Percentiles rank a stretch among this genome's conserved stretches.
Evolutionary conservation across 2,329 filamentous ascomycete species (phyloP).

Genomic region (Byssoonygena ceratinophila): DNA sequence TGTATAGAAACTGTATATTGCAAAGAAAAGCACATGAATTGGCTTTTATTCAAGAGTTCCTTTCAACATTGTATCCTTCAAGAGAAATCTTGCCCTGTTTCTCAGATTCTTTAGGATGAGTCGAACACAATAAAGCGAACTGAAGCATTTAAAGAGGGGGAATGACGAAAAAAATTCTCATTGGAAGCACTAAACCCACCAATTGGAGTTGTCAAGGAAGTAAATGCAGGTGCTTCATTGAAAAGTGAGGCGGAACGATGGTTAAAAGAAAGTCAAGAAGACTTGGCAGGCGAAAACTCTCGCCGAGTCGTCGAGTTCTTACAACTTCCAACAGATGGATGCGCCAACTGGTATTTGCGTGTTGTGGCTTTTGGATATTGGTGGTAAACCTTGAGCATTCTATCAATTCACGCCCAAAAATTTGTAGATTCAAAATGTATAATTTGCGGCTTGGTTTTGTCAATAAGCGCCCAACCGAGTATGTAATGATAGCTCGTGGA

Average conservation of each 20-base stretch:
- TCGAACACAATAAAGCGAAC: not conserved
- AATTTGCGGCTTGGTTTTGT: not conserved
- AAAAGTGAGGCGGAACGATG: slow-evolving; percentile 11
- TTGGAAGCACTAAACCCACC: not conserved
- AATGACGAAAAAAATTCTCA: slow-evolving; percentile 1
- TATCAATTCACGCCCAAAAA: not conserved
- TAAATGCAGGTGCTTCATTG: not conserved
- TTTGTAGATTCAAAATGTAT: not conserved
- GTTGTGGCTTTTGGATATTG: slow-evolving; percentile 9
- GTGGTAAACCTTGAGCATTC: not conserved
- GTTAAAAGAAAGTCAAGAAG: not conserved
- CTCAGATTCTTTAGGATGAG: not conserved
- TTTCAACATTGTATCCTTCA: slow-evolving; percentile 5
- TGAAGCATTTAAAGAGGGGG: slow-evolving; percentile 8
- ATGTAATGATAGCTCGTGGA: not conserved
- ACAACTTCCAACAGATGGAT: not conserved
- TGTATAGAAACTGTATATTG: not conserved
- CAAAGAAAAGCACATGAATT: slow-evolving; percentile 5
- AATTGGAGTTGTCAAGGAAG: not conserved
- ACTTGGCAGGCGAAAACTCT: not conserved
- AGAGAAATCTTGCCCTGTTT: not conserved
- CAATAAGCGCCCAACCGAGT: not conserved
- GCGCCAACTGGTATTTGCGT: not conserved
- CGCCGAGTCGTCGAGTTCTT: not conserved
- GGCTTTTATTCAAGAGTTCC: slow-evolving; percentile 1